These are phyloP conservation scores for Magnusiomyces tetraspermus DNA, from an alignment of 1,139 yeast species.

Conservation along the genomic window DNA sequence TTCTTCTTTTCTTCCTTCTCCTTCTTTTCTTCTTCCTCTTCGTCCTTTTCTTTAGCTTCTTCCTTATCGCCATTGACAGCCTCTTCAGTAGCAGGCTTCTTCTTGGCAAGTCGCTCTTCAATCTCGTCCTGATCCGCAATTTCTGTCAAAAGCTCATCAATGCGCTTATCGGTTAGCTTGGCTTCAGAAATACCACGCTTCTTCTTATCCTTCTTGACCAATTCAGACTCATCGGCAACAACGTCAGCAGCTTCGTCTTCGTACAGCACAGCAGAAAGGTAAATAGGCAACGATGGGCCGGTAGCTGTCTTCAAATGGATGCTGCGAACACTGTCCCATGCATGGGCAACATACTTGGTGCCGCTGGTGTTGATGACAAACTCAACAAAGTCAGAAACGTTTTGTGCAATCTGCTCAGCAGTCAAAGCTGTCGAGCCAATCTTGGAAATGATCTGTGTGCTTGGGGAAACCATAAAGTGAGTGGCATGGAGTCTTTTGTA, in stretches of 20 bases:
- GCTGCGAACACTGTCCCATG: slow-evolving; percentile 44
- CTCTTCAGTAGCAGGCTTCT: slow-evolving; percentile 1
- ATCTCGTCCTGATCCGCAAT: background rate
- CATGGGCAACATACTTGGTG: slow-evolving; percentile 25
- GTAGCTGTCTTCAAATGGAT: slow-evolving; percentile 57
- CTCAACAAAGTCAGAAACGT: slow-evolving; percentile 49
- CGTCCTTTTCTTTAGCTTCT: background rate
- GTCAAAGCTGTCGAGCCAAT: slow-evolving; percentile 48
- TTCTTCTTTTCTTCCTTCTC: no score
- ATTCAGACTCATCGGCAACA: slow-evolving; percentile 25
- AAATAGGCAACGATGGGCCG: slow-evolving; percentile 83
- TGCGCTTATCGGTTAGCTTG: background rate
- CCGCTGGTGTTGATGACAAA: slow-evolving; percentile 31
- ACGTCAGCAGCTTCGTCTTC: slow-evolving; percentile 34
- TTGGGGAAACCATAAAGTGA: slow-evolving; percentile 62
- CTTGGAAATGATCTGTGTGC: slow-evolving; percentile 55
- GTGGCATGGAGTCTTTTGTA: slow-evolving; percentile 51
- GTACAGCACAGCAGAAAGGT: slow-evolving; percentile 53
- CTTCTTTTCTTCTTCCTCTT: no score
- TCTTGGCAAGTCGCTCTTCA: background rate
- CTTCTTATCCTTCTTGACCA: slow-evolving; percentile 14
- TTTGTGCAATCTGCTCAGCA: slow-evolving; percentile 38
- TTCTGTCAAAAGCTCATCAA: slow-evolving; percentile 1
- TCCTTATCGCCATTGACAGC: background rate
- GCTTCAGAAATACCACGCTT: background rate